phyloP scores from a whole-genome alignment of 2,329 filamentous ascomycete species.

The Fusarium siculi region DNA sequence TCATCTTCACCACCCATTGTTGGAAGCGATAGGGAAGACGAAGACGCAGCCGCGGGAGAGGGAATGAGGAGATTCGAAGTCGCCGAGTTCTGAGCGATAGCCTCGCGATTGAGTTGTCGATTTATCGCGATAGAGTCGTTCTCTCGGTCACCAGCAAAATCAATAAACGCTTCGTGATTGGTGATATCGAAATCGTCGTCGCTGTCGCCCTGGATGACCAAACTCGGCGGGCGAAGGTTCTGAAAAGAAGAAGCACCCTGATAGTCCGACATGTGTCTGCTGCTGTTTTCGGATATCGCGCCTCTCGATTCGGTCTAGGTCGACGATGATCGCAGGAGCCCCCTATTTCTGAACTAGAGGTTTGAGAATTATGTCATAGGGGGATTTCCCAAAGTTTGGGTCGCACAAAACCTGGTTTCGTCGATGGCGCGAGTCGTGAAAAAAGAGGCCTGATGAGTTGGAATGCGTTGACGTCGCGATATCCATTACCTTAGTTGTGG shows the following conservation, averaged over 20 bases:
- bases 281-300: conserved; percentile 32
- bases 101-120: conserved; percentile 31
- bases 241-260: conserved; percentile 35
- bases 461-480: conserved; percentile 39
- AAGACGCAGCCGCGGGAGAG: conserved; percentile 17
- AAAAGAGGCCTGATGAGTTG: conserved; percentile 11
- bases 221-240: conserved; percentile 41
- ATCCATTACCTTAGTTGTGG: conserved; percentile 20
- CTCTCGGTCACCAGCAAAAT: conserved; percentile 10
- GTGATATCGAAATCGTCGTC: conserved; percentile 25
- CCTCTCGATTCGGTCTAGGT: conserved; percentile 25
- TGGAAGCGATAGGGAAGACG: conserved; percentile 28
- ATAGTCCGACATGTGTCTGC: conserved; percentile 37
- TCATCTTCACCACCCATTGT: conserved; percentile 35
- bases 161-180: conserved; percentile 9
- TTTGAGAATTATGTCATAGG: conserved; percentile 5
- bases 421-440: conserved; percentile 25
- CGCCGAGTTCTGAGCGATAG: conserved; percentile 27
- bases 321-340: conserved; percentile 1
- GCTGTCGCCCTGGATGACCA: conserved; percentile 39
- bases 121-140: conserved; percentile 19
- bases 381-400: conserved; percentile 2
- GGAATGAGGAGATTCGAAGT: conserved; percentile 34
- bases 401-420: conserved; percentile 21
- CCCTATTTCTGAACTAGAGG: background rate